phyloP scores from a whole-genome alignment of 2,329 filamentous ascomycete genomes.

The Colletotrichum higginsianum region DNA sequence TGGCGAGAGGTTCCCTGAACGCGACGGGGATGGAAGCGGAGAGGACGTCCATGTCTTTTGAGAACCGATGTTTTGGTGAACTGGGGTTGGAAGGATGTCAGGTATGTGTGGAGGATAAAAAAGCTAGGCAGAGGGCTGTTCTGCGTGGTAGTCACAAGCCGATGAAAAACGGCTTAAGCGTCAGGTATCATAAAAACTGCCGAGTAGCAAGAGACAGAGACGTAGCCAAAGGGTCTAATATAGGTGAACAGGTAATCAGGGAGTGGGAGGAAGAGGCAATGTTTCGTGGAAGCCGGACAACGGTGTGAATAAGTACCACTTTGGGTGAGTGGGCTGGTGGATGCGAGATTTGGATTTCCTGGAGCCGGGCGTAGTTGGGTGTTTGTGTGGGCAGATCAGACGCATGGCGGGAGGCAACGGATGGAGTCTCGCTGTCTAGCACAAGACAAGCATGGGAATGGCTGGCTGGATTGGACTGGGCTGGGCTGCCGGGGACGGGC shows the following conservation, averaged over 20 bases:
- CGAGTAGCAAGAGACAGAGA: not conserved
- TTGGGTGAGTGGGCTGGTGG: slow-evolving; percentile 16
- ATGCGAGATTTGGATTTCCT: slow-evolving; percentile 37
- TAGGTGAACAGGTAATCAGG: not conserved
- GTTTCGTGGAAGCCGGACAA: slow-evolving; percentile 4
- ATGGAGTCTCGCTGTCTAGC: slow-evolving; percentile 19
- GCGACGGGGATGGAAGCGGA: not conserved
- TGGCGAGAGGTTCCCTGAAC: slow-evolving; percentile 30
- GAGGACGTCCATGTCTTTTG: slow-evolving; percentile 25
- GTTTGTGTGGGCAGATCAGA: slow-evolving; percentile 36
- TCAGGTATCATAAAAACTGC: not conserved
- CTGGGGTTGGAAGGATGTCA: not conserved
- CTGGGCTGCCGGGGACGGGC: not conserved
- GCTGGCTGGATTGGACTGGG: too few species aligned
- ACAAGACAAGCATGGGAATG: slow-evolving; percentile 8
- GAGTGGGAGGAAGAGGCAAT: not conserved
- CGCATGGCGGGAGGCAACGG: slow-evolving; percentile 21
- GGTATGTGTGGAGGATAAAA: not conserved
- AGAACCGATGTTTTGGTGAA: not conserved
- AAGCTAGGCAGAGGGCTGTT: not conserved
- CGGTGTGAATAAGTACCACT: slow-evolving; percentile 30
- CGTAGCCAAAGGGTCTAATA: not conserved
- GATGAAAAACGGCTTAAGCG: not conserved
- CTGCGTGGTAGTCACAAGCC: slow-evolving; percentile 14
- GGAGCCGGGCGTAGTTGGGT: slow-evolving; percentile 26